Percentiles rank a stretch among this genome's conserved stretches.
Evolutionary conservation across 2,329 filamentous ascomycete genomes (phyloP).

Genomic region (Microdochium nivale): DNA sequence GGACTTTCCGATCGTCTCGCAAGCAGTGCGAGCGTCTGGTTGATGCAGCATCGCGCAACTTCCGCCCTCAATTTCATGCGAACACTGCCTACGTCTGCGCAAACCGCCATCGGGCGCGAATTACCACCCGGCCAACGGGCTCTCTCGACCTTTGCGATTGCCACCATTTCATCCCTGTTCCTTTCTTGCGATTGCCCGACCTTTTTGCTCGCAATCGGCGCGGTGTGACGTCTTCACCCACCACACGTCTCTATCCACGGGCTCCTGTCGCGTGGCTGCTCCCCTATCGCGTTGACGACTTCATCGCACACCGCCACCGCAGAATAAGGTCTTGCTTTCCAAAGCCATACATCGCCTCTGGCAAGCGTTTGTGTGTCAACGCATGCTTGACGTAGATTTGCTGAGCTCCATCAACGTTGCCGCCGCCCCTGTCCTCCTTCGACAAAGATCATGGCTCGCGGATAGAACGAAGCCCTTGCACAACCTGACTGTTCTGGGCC

Average conservation of each 20-base stretch:
- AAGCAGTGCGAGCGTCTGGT: neutral
- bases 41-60: neutral
- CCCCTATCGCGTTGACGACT: neutral
- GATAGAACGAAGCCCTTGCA: constrained; percentile 42
- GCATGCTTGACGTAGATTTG: neutral
- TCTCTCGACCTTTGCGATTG: neutral
- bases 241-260: constrained; percentile 23
- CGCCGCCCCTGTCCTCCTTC: constrained; percentile 18
- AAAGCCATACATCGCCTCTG: neutral
- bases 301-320: neutral
- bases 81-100: neutral
- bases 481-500: constrained; percentile 50
- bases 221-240: constrained; percentile 6
- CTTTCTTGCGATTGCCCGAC: neutral
- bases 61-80: neutral
- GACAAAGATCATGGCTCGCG: constrained; percentile 48
- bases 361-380: neutral
- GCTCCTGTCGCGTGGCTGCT: constrained; percentile 22
- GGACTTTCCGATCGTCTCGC: neutral
- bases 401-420: constrained; percentile 27
- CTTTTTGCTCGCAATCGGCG: neutral
- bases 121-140: neutral
- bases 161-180: neutral
- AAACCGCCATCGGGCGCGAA: neutral
- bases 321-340: neutral